A percentile compares a stretch with the other conserved stretches of the same genome.
These are phyloP conservation scores for Phylloporus sp. DNA, from an alignment of 768 basidiomycete species.

Conservation along the genomic window DNA sequence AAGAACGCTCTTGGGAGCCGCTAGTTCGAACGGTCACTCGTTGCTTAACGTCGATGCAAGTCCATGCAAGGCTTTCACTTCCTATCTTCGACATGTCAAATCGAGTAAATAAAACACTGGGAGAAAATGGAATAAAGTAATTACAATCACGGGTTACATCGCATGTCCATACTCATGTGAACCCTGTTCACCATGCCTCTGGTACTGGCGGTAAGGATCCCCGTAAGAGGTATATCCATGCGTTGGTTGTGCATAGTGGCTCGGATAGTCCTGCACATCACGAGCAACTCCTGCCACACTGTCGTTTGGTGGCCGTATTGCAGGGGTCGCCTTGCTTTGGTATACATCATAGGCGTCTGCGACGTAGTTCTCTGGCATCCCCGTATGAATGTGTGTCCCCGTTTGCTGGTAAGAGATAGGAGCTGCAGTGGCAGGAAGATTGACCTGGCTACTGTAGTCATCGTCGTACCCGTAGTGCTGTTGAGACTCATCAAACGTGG, in stretches of 20 bases:
- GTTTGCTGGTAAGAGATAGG: constrained; percentile 46
- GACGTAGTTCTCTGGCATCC: constrained; percentile 25
- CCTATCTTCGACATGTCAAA: constrained; percentile 18
- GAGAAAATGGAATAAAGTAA: constrained; percentile 12
- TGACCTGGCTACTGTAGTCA: constrained; percentile 60
- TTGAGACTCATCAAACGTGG: constrained; percentile 45
- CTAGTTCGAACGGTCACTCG: constrained; percentile 6
- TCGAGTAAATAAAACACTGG: constrained; percentile 26
- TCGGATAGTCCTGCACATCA: constrained; percentile 36
- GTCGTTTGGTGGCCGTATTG: constrained; percentile 30
- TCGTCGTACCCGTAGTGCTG: constrained; percentile 53
- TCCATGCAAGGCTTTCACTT: too few relatives aligned
- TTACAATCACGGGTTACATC: constrained; percentile 23
- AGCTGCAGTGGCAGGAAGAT: constrained; percentile 55
- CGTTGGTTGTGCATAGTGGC: constrained; percentile 22
- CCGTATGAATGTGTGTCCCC: constrained; percentile 16
- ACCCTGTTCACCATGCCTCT: constrained; percentile 28
- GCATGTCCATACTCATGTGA: constrained; percentile 31
- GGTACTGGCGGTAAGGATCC: constrained; percentile 25
- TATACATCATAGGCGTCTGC: constrained; percentile 55
- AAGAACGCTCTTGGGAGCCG: constrained; percentile 21
- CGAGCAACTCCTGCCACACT: constrained; percentile 33
- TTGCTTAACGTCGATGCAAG: too few relatives aligned
- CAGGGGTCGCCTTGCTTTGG: constrained; percentile 42
- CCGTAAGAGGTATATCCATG: constrained; percentile 25